phyloP scores from a whole-genome alignment of 176 grass and related monocot genomes.

The Tillandsia leiboldiana region DNA sequence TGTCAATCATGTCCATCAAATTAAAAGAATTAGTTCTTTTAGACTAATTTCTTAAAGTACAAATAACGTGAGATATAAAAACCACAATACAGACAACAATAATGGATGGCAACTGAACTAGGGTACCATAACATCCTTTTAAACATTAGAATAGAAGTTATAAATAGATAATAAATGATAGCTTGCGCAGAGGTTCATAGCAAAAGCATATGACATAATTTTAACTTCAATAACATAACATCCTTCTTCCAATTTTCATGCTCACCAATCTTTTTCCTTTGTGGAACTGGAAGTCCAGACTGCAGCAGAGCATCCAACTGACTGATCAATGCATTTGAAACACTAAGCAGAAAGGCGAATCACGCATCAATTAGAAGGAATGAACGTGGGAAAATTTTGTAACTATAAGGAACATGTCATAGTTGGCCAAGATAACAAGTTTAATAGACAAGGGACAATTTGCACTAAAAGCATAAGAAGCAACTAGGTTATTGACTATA shows the following conservation, averaged over 20 bases:
- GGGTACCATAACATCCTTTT: background rate
- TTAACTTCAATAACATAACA: background rate
- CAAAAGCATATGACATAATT: background rate
- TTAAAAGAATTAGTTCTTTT: background rate
- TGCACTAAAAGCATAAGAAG: background rate
- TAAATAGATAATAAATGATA: background rate
- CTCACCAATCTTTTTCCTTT: slow-evolving; percentile 88
- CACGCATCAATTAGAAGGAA: slow-evolving; percentile 14
- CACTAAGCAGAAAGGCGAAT: slow-evolving; percentile 33
- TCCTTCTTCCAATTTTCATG: slow-evolving; percentile 1
- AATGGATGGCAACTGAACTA: background rate
- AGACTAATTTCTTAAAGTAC: background rate
- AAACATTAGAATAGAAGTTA: background rate
- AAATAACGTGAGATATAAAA: background rate
- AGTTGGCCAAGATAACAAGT: background rate
- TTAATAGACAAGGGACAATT: background rate
- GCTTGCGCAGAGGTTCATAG: background rate
- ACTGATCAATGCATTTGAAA: slow-evolving; percentile 40
- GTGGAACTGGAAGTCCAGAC: slow-evolving; percentile 55
- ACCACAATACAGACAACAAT: background rate
- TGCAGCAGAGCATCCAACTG: slow-evolving; percentile 61
- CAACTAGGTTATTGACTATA: background rate
- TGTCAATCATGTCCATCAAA: background rate
- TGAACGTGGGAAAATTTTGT: slow-evolving; percentile 3
- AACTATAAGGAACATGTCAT: background rate